Percentiles rank a stretch among this genome's conserved stretches.
These are phyloP conservation scores for Cetraspora pellucida DNA, from an alignment of 192 early-diverging fungal species.

Conservation along the genomic window DNA sequence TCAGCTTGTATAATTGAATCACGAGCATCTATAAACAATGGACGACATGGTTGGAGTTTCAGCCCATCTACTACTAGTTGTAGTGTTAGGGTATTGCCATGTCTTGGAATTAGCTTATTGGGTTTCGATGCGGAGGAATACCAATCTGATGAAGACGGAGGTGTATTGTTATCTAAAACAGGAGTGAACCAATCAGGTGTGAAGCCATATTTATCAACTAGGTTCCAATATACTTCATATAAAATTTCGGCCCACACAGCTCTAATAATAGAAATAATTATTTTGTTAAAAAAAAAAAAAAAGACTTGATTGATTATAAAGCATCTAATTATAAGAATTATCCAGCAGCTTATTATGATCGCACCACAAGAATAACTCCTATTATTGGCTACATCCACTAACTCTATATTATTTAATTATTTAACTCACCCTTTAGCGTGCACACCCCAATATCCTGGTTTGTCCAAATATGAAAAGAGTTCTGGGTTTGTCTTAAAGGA, in stretches of 20 bases:
- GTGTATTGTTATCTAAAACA: conserved; percentile 2
- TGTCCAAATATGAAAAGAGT: conserved; percentile 75
- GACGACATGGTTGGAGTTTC: conserved; percentile 78
- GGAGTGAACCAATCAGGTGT: conserved; percentile 62
- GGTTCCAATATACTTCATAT: conserved; percentile 80
- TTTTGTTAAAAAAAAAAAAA: neutral
- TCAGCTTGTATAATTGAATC: conserved; percentile 75
- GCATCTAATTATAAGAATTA: neutral
- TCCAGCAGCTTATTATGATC: too few relatives aligned
- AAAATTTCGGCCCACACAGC: conserved; percentile 91
- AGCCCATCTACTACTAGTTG: conserved; percentile 76
- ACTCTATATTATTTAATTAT: too few relatives aligned
- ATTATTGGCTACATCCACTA: too few relatives aligned
- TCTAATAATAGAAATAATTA: neutral
- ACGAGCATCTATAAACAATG: conserved; percentile 72
- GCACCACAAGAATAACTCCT: too few relatives aligned
- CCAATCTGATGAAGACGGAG: neutral
- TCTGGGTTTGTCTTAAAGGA: conserved; percentile 73
- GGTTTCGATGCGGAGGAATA: conserved; percentile 28
- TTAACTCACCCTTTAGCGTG: conserved; percentile 79
- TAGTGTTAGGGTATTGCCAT: conserved; percentile 71
- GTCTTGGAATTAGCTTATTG: conserved; percentile 38
- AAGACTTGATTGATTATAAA: neutral
- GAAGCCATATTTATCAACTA: conserved; percentile 63
- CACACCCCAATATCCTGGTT: conserved; percentile 87